Evolutionary conservation across 805 yeast species (phyloP), one percentile per base, ranked within the genome.

Genomic region (Spathaspora arborariae): DNA sequence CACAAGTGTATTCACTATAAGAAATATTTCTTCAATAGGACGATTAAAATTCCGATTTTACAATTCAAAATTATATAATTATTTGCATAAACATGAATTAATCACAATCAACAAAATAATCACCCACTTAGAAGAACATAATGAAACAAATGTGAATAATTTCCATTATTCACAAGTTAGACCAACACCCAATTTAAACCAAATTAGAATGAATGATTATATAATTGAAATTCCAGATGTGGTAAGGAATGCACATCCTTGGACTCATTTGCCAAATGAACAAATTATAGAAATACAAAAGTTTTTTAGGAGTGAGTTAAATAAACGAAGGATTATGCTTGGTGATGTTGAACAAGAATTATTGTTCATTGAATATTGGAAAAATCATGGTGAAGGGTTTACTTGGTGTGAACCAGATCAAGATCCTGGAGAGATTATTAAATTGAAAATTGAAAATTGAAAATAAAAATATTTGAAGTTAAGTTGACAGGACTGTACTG

Each of bases 401-500:
- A 64, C 56, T 39, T 72, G 76, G 76, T 73, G 65, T 2, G 76
- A 72, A 47, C 75, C 76, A 3, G 76, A 72, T 47, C 76, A 72
- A 51, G 76, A 72, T 49, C 76, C 76, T 4, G 74, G 72, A 1
- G 75, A 71, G 45, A 56, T 68, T 19, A 30, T 55, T 2, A 51
- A 53, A 34, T 42, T 56, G 16, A 48, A 56, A 15, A 49, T 55
- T 47, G 20, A 20, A 40, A n/a, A 20, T 16, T 16, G 19, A 39
- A 27, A 5, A 11, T 42, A 42, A n/a, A n/a, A n/a, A n/a, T n/a
- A n/a, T n/a, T n/a, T n/a, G n/a, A n/a, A n/a, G n/a, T n/a, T n/a
- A n/a, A n/a, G n/a, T n/a, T n/a, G n/a, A n/a, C n/a, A n/a, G n/a
- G n/a, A n/a, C n/a, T n/a, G n/a, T n/a, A n/a, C n/a, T n/a, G n/a